Evolutionary conservation across 352 stramenopile genomes (phyloP).

Genomic region (Plasmopara viticola): DNA sequence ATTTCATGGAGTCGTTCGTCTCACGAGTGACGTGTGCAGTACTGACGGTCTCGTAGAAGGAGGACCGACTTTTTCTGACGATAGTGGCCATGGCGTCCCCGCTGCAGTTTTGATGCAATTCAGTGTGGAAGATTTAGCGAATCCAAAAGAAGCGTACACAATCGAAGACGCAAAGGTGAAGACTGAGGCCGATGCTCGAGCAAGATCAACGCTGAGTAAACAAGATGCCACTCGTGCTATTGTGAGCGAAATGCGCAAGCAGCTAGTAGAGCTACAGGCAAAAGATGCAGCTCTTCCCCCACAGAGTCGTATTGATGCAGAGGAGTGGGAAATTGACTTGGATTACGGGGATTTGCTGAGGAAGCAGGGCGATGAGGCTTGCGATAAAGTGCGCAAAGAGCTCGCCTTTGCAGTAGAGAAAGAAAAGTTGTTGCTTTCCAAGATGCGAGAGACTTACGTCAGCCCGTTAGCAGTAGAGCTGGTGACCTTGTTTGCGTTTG

Average conservation of each 20-base stretch:
- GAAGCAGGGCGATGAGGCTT: conserved; percentile 60
- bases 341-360: conserved; percentile 76
- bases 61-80: conserved; percentile 5
- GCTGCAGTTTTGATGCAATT: conserved; percentile 20
- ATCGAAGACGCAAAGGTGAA: conserved; percentile 91
- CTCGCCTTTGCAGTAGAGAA: conserved; percentile 74
- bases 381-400: conserved; percentile 81
- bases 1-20: conserved; percentile 44
- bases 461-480: conserved; percentile 67
- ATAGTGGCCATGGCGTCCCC: conserved; percentile 12
- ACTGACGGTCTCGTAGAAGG: conserved; percentile 26
- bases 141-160: conserved; percentile 76
- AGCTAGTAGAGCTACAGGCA: conserved; percentile 67
- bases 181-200: conserved; percentile 79
- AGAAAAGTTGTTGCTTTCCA: conserved; percentile 76
- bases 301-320: conserved; percentile 49
- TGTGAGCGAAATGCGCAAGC: conserved; percentile 74
- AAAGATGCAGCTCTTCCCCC: conserved; percentile 45
- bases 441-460: conserved; percentile 78
- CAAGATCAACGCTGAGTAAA: conserved; percentile 59
- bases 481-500: conserved; percentile 63
- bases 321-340: conserved; percentile 86
- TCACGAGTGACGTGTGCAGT: conserved; percentile 34
- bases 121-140: conserved; percentile 65
- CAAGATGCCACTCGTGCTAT: conserved; percentile 82